These are phyloP conservation scores for Choiromyces venosus DNA, from an alignment of 495 filamentous ascomycete genomes.

Conservation along the genomic window DNA sequence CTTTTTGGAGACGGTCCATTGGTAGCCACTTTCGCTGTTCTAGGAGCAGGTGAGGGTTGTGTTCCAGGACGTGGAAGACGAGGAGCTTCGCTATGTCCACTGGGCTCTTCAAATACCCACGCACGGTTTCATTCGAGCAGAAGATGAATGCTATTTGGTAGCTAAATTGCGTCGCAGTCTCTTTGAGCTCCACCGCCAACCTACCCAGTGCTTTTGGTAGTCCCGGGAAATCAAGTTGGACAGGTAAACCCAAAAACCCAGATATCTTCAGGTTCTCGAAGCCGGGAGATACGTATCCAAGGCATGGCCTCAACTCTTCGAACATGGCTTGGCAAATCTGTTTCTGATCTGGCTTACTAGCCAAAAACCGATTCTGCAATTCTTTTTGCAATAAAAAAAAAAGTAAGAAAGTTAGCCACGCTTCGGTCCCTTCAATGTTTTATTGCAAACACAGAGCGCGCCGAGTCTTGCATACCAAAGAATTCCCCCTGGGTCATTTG, in stretches of 20 bases:
- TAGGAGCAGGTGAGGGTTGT: background rate
- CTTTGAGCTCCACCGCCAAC: background rate
- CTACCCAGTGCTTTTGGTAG: background rate
- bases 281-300: constrained; percentile 6
- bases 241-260: constrained; percentile 1
- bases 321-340: background rate
- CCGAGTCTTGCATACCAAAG: constrained; percentile 3
- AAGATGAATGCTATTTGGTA: constrained; percentile 7
- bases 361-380: background rate
- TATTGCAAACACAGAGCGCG: background rate
- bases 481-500: background rate
- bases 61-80: background rate
- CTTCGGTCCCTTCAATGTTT: background rate
- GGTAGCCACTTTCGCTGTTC: background rate
- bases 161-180: background rate
- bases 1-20: constrained; percentile 1
- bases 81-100: constrained; percentile 2
- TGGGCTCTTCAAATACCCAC: constrained; percentile 1
- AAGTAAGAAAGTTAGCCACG: background rate
- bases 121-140: constrained; percentile 1
- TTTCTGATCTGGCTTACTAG: background rate
- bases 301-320: background rate
- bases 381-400: background rate
- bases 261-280: constrained; percentile 1
- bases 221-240: constrained; percentile 3